Evolutionary conservation across 2,329 filamentous ascomycete genomes (phyloP), one percentile per base, ranked within the genome.

Genomic region (Microcyclospora pomicola): DNA sequence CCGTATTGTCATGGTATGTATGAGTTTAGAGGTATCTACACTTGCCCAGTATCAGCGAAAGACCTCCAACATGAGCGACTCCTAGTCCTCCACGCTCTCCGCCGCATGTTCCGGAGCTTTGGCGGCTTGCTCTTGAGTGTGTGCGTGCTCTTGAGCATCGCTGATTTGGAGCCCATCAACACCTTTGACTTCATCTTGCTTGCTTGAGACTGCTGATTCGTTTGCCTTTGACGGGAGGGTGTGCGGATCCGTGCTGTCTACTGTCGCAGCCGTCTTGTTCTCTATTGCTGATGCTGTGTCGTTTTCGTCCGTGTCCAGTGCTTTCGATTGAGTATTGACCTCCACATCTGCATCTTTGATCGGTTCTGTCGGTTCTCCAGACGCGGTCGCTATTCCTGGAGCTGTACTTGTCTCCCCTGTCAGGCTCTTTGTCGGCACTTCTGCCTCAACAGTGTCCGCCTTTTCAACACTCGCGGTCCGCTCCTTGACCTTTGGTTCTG

Each of bases 21-120:
- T 24, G 19, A 24, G 19, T 24, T 24, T 24, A 4, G 4, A 7
- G 19, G 19, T 24, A 24, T 24, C 19, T 24, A 24, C 19, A 24
- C 7, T 7, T 24, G 19, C 19, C 4, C 19, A 5, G 19, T 24
- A 24, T 24, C 7, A 24, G 19, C 19, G 7, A 24, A n/a, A 7
- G 7, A 24, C 19, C 7, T 5, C 19, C 19, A 24, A 24, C 4
- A 24, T 24, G 30, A 31, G 14, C 14, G 5, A 9, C 5, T 9
- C 14, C 48, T 36, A 63, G 37, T 63, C 59, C 38, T 62, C 51
- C 4, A 61, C 60, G 38, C 58, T 61, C 37, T 53, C 54, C 9
- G 51, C 50, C 2, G 59, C 60, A 38, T 51, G 45, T n/a, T 49
- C 50, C 2, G 39, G 47, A 29, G 53, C 48, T 19, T 49, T 50